Base-by-base conservation (phyloP, 108 stramenopile genomes). In the Parietichytrium sp. region DNA sequence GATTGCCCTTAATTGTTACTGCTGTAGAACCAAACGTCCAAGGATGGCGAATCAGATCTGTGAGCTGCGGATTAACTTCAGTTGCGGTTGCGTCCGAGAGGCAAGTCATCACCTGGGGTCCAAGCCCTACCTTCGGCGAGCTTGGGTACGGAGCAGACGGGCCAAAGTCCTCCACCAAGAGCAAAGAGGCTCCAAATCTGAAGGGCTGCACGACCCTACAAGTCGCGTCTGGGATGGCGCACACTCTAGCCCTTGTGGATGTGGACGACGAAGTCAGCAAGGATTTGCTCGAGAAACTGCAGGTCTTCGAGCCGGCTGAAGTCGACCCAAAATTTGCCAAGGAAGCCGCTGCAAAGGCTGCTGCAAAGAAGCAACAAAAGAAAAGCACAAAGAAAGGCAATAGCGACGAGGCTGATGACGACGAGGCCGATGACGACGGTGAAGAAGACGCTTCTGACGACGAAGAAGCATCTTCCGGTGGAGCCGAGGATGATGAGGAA, bases 91-190 rank as follows among this genome's bases (percentile, higher is more conserved):
- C 61, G 8, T 72, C 61, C 33, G 61, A 72, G 42, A 33, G 61
- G 15, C 36, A 72, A 42, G 38, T 72, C 61, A 72, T 72, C 45
- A 45, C 3, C 33, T 72, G 61, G 61, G 61, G 61, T 10, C 61
- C 61, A 6, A 72, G 61, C 61, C 61, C 61, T 10, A 72, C 61
- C 42, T 72, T 45, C 20, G 61, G 61, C 33, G 61, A 72, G 33
- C 61, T 72, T 25, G 61, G 61, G n/a, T 72, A 72, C 61, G 61
- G 61, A 16, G 38, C 36, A 42, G 29, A 53, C 15, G 29, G 25
- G 25, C 61, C 61, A 13, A 31, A 25, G 29, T 72, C 61, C 23
- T 72, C 61, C 61, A 72, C 61, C 10, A 42, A 45, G 15, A 72
- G 61, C 61, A 72, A 72, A 42, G 61, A 72, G 61, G 61, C 45